Percentiles rank a stretch among this genome's conserved stretches.
phyloP scores from a whole-genome alignment of 441 rosid species.

The Populus tomentosa region DNA sequence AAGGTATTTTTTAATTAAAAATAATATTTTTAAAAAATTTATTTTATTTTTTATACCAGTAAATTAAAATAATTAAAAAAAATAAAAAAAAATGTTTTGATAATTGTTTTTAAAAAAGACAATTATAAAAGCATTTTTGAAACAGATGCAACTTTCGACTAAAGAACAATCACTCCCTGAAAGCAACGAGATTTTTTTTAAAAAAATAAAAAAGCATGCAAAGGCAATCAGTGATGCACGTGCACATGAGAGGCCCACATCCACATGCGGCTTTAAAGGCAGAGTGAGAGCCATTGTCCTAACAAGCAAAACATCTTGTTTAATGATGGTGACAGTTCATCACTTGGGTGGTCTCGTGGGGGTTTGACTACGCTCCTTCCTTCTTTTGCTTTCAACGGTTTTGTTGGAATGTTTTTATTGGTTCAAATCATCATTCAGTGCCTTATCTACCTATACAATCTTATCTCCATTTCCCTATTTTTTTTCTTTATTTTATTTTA shows the following conservation, averaged over 20 bases:
- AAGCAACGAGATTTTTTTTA: no score
- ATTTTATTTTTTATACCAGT: no score
- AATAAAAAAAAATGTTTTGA: no score
- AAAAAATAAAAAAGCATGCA: background rate
- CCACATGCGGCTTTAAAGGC: background rate
- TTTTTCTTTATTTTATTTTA: background rate
- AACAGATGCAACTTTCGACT: no score
- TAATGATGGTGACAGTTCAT: conserved; percentile 33
- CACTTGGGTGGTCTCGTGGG: background rate
- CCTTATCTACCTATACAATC: background rate
- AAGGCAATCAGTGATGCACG: background rate
- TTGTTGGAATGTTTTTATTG: background rate
- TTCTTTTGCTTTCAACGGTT: background rate
- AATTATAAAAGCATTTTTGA: no score
- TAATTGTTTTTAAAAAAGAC: no score
- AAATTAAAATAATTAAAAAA: no score
- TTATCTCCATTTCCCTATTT: background rate
- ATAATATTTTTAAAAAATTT: no score
- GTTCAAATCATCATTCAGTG: background rate
- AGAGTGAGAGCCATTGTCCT: conserved; percentile 1
- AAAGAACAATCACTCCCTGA: no score
- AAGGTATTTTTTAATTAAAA: no score
- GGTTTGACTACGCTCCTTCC: background rate
- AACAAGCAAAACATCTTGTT: conserved; percentile 5
- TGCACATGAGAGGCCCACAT: conserved; percentile 14